Base-by-base conservation (phyloP, 140 eudicot genomes). In the Cichorium intybus region DNA sequence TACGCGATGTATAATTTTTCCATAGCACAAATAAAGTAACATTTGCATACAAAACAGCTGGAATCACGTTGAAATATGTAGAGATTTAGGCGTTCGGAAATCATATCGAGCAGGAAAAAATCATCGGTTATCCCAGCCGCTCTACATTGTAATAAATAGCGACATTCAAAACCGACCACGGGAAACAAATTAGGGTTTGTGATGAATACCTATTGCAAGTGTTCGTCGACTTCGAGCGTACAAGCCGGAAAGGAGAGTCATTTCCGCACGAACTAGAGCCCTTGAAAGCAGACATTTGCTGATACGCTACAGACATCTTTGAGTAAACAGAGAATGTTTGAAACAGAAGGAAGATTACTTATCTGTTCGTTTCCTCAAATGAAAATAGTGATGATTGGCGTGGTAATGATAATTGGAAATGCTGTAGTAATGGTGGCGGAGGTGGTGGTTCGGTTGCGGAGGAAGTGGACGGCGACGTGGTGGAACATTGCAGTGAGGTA, bases 251-350 rank as follows among this genome's bases (percentile, higher is more conserved):
- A 43, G 77, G 43, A n/a, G 77, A 14, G 59, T 72, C 60, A 54
- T 72, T 72, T 10, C 31, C 6, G 11, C 35, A 54, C 3, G 66
- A 56, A 64, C 29, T 63, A 2, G 45, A 63, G 77, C 10, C 54
- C 20, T 29, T 72, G 73, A 73, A 64, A 64, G 78, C 78, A 29
- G 73, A 56, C 67, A 73, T 46, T 46, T 64, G 72, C 56, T 73
- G 72, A 55, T 55, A 72, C 4, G 60, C 60, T 10, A 56, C 6
- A 8, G 71, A 63, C 65, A 53, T 72, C 0, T 41, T 60, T 47
- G n/a, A 31, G 39, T 8, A 14, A 14, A 49, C 61, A 23, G 72
- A 33, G 33, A 22, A 55, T 18, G 4, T 5, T 24, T 52, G 34
- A 12, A 66, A 66, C 2, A 23, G 34, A 24, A 50, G 12, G n/a